Base-by-base conservation (phyloP, 169 alveolate genomes). In the Eimeria mitis region DNA sequence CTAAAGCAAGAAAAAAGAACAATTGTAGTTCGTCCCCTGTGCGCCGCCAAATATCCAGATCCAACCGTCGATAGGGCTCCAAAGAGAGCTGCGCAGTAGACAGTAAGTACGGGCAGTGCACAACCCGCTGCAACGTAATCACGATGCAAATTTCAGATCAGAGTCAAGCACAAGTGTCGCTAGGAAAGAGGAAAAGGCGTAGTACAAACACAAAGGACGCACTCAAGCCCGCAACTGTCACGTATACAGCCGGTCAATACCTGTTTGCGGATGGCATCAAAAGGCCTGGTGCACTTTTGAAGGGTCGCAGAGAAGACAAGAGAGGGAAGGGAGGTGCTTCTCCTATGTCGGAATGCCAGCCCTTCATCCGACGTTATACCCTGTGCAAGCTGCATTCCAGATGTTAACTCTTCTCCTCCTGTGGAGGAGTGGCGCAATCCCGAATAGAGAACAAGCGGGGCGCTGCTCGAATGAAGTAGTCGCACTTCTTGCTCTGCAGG, bases 221-320 rank as follows among this genome's bases (percentile, higher is more conserved):
- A 4, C 16, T 23, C 34, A 40, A 40, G 78, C 1, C 4, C 31
- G 19, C 31, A 44, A 19, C 16, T 14, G 4, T 9, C n/a, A 40
- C 83, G 5, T 49, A 49, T 49, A 73, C 9, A 37, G 54, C 21
- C n/a, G 1, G 76, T 52, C 6, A 56, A 14, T 83, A 92, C 96
- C 75, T 92, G 88, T 42, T 70, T 92, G 44, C 96, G 87, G 61
- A 92, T 81, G 8, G 88, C 78, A 11, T 83, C 70, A 76, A 92
- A 81, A n/a, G 89, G 96, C 76, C 94, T 54, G 14, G 68, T 89
- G 89, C 96, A 92, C 19, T 83, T 92, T n/a, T 84, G 79, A 13
- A 92, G 81, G n/a, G 96, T 89, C n/a, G 94, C 96, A 25, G 96
- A 92, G 54, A 92, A 92, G 89, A 92, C 94, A n/a, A 92, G 96